A percentile compares a stretch with the other conserved stretches of the same genome.
Conservation (phyloP, 345 rosid genomes). For the Arabis alpina region DNA sequence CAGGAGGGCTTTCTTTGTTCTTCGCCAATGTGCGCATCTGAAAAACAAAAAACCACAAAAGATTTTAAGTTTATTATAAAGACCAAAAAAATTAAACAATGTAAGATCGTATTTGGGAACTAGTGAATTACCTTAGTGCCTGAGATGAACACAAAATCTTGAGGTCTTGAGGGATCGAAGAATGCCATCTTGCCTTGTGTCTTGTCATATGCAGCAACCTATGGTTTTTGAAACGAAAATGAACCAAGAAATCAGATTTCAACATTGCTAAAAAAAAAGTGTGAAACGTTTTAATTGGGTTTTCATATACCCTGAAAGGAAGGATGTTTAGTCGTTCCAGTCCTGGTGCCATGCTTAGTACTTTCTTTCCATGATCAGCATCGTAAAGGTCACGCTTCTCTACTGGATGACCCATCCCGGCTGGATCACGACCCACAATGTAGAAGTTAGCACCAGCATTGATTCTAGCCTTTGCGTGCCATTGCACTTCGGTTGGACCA, state of each 20-base stretch:
- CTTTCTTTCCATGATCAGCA: slow-evolving; percentile 99
- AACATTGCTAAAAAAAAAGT: background rate
- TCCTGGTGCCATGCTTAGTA: slow-evolving; percentile 96
- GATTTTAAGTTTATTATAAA: background rate
- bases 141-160: slow-evolving; percentile 90
- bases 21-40: slow-evolving; percentile 93
- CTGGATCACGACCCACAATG: slow-evolving; percentile 99
- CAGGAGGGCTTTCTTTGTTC: slow-evolving; percentile 92
- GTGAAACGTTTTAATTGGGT: slow-evolving; percentile 12
- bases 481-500: slow-evolving; percentile 99
- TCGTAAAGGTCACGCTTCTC: slow-evolving; percentile 95
- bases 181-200: slow-evolving; percentile 98
- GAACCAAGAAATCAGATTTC: slow-evolving; percentile 14
- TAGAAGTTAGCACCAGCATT: slow-evolving; percentile 99
- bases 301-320: slow-evolving; percentile 77
- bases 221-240: background rate
- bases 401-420: slow-evolving; percentile 97
- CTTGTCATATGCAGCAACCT: slow-evolving; percentile 97
- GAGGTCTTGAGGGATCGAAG: slow-evolving; percentile 90
- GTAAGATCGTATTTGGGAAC: background rate
- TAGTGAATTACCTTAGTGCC: slow-evolving; percentile 79
- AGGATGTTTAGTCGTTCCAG: slow-evolving; percentile 94
- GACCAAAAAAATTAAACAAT: background rate
- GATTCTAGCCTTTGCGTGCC: slow-evolving; percentile 99
- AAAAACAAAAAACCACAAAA: background rate